Evolutionary conservation across 2,329 filamentous ascomycete genomes (phyloP).

Genomic region (Stachybotrys echinatus): DNA sequence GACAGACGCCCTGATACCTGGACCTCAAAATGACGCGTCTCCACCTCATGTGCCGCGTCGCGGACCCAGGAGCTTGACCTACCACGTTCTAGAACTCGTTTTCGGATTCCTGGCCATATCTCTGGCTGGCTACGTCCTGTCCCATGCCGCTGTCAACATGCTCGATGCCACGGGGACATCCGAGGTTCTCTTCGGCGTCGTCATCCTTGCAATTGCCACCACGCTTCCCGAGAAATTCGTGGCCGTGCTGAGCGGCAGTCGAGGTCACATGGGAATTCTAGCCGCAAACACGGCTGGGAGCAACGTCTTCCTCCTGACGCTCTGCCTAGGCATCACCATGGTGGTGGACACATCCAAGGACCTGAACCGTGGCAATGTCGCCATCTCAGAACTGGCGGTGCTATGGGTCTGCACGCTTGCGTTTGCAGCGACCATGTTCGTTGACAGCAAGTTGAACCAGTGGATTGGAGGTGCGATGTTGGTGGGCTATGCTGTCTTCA

Average conservation of each 20-base stretch:
- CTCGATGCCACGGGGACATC: conserved; percentile 35
- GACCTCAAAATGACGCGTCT: too few species aligned
- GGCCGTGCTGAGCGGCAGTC: conserved; percentile 39
- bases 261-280: conserved; percentile 42
- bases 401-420: conserved; percentile 11
- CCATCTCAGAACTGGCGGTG: conserved; percentile 8
- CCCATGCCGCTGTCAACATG: conserved; percentile 37
- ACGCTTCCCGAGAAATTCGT: conserved; percentile 50
- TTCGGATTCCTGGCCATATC: conserved; percentile 39
- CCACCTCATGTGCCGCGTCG: too few species aligned
- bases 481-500: too few species aligned
- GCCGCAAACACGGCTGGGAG: conserved; percentile 48
- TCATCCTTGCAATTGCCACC: conserved; percentile 44
- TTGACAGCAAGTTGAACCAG: conserved; percentile 5
- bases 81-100: conserved; percentile 28
- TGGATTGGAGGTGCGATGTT: too few species aligned
- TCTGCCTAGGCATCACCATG: conserved; percentile 39
- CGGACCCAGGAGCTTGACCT: conserved; percentile 1
- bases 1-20: too few species aligned
- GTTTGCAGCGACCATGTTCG: conserved; percentile 12
- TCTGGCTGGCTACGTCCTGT: conserved; percentile 43
- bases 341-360: neutral
- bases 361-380: conserved; percentile 6
- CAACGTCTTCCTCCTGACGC: conserved; percentile 48
- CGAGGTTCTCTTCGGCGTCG: conserved; percentile 39